A percentile compares a stretch with the other conserved stretches of the same genome.
phyloP scores from a whole-genome alignment of 164 flowering plant species.

The Chimonanthus salicifolius region DNA sequence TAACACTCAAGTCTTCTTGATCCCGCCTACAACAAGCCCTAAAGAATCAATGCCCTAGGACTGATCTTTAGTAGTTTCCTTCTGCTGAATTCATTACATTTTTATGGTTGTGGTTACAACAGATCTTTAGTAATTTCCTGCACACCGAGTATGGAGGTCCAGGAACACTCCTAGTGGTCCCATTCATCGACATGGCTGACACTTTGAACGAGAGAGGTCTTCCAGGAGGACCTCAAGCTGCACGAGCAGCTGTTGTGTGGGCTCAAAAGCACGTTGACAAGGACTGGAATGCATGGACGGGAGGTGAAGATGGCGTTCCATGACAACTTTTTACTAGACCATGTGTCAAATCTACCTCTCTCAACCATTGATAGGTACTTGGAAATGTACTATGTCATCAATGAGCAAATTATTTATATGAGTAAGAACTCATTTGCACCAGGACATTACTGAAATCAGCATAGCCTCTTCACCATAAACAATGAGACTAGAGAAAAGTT shows the following conservation, averaged over 20 bases:
- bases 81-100: not conserved
- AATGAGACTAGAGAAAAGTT: not conserved
- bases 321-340: too few relatives aligned
- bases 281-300: slow-evolving; percentile 93
- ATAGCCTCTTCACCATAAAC: not conserved
- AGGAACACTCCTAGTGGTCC: slow-evolving; percentile 74
- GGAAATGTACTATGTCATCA: not conserved
- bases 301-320: slow-evolving; percentile 12
- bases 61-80: not conserved
- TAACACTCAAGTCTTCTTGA: too few relatives aligned
- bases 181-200: slow-evolving; percentile 93
- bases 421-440: too few relatives aligned
- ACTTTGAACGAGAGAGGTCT: slow-evolving; percentile 65
- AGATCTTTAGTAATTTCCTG: slow-evolving; percentile 71
- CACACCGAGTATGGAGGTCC: slow-evolving; percentile 94
- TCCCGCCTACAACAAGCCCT: too few relatives aligned
- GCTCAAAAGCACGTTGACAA: slow-evolving; percentile 80
- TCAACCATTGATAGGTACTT: not conserved
- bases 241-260: slow-evolving; percentile 83
- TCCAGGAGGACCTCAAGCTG: slow-evolving; percentile 91
- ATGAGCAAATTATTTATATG: not conserved
- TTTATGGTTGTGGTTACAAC: slow-evolving; percentile 12
- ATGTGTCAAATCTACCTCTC: not conserved
- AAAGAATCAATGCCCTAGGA: too few relatives aligned
- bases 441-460: not conserved